Percentiles rank a stretch among this genome's conserved stretches.
These are phyloP conservation scores for Breynia disticha DNA, from an alignment of 441 rosid species.

Conservation along the genomic window DNA sequence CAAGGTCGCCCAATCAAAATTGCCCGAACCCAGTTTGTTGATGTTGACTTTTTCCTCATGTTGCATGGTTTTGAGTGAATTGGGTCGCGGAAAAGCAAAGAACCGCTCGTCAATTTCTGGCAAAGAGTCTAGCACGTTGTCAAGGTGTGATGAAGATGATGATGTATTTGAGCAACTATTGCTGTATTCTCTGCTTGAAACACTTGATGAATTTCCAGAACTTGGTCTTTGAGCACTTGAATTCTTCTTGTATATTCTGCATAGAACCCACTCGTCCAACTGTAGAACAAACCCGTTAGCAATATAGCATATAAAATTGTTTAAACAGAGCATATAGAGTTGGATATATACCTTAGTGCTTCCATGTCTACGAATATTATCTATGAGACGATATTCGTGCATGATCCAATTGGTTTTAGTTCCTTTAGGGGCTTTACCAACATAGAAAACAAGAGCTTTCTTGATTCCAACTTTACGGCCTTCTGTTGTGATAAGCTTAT, in stretches of 20 bases:
- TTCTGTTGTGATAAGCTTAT: conserved; percentile 57
- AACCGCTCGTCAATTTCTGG: conserved; percentile 49
- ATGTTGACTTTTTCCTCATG: conserved; percentile 35
- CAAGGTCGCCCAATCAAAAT: conserved; percentile 74
- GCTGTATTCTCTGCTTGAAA: conserved; percentile 52
- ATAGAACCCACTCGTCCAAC: conserved; percentile 96
- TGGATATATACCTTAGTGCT: conserved; percentile 61
- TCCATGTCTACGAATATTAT: conserved; percentile 38
- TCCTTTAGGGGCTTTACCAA: conserved; percentile 93
- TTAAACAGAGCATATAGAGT: too few species aligned
- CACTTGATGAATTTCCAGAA: conserved; percentile 1
- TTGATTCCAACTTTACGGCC: conserved; percentile 85
- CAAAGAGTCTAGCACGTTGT: conserved; percentile 64
- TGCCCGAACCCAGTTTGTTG: conserved; percentile 34
- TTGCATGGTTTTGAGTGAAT: conserved; percentile 35
- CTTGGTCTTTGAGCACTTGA: conserved; percentile 49
- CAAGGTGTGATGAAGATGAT: conserved; percentile 75
- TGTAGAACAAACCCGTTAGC: conserved; percentile 13
- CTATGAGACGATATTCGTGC: conserved; percentile 88
- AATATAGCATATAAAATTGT: not conserved
- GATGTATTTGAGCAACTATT: conserved; percentile 49
- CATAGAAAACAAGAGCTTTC: conserved; percentile 82
- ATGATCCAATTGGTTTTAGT: conserved; percentile 97
- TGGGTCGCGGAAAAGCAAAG: conserved; percentile 40
- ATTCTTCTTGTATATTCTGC: conserved; percentile 83